phyloP scores from a whole-genome alignment of 2,329 filamentous ascomycete genomes.

The Boeremia exigua region DNA sequence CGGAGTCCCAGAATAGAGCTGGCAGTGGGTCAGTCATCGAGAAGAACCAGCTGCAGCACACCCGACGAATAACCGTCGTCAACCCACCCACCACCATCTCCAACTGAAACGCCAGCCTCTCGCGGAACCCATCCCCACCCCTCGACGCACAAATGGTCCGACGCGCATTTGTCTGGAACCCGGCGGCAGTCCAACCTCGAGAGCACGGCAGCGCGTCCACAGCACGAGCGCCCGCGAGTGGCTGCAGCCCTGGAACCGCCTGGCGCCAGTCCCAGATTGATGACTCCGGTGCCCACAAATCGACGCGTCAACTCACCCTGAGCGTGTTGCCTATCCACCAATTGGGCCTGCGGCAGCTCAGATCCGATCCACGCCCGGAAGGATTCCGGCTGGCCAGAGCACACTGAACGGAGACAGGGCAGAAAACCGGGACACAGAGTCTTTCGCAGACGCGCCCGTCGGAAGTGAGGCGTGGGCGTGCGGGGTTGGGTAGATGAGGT shows the following conservation, averaged over 20 bases:
- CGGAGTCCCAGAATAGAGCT: constrained; percentile 7
- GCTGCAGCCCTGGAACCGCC: not conserved
- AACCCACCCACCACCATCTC: not conserved
- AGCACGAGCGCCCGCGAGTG: constrained; percentile 1
- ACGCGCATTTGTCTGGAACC: constrained; percentile 1
- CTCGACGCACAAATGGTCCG: not conserved
- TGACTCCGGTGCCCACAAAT: constrained; percentile 12
- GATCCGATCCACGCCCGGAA: constrained; percentile 2
- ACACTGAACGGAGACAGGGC: not conserved
- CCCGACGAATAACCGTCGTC: constrained; percentile 5
- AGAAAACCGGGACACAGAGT: not conserved
- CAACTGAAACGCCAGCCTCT: constrained; percentile 11
- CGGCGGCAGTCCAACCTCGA: not conserved
- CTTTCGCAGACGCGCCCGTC: not conserved
- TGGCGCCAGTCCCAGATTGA: constrained; percentile 8
- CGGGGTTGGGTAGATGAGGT: constrained; percentile 11
- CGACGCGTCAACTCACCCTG: constrained; percentile 10
- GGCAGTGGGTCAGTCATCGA: constrained; percentile 7
- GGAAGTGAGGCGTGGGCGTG: constrained; percentile 12
- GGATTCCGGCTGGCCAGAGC: constrained; percentile 8
- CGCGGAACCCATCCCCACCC: not conserved
- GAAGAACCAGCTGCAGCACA: constrained; percentile 4
- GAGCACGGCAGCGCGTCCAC: not conserved
- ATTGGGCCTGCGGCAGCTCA: not conserved
- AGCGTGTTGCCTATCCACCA: not conserved